Evolutionary conservation across 2,329 filamentous ascomycete genomes (phyloP).

Genomic region (Apiospora malaysiana): DNA sequence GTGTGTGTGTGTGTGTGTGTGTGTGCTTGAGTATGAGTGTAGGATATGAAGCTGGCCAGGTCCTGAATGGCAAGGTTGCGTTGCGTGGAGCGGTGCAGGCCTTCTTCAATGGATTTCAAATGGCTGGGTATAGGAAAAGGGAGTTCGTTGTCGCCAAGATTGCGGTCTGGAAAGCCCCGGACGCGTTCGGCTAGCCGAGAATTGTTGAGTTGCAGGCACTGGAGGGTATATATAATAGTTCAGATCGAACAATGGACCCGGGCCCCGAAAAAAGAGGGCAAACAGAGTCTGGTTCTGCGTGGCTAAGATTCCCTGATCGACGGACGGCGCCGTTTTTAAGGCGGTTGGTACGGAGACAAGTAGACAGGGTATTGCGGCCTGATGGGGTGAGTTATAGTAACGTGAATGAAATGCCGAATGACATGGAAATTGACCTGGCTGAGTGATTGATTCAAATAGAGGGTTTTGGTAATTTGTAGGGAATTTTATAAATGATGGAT

Average conservation of each 20-base stretch:
- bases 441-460: slow-evolving; percentile 1
- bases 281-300: neutral
- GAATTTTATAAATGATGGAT: slow-evolving; percentile 5
- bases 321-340: slow-evolving; percentile 5
- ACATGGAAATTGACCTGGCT: neutral
- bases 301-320: slow-evolving; percentile 10
- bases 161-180: slow-evolving; percentile 10
- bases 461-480: neutral
- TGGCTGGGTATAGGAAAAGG: neutral
- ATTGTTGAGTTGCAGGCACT: slow-evolving; percentile 5
- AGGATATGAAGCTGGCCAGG: neutral
- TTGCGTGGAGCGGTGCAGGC: neutral
- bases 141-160: slow-evolving; percentile 1
- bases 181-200: slow-evolving; percentile 8
- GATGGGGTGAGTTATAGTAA: neutral
- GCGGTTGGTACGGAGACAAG: neutral
- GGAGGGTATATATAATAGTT: slow-evolving; percentile 15
- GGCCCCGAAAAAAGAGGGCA: slow-evolving; percentile 10
- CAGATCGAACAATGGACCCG: slow-evolving; percentile 12
- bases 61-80: neutral
- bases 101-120: neutral
- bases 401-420: neutral
- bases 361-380: neutral
- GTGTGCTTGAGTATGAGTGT: neutral
- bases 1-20: neutral